Conservation (phyloP, 2,329 filamentous ascomycete species). For the Cercospora brassicicola region DNA sequence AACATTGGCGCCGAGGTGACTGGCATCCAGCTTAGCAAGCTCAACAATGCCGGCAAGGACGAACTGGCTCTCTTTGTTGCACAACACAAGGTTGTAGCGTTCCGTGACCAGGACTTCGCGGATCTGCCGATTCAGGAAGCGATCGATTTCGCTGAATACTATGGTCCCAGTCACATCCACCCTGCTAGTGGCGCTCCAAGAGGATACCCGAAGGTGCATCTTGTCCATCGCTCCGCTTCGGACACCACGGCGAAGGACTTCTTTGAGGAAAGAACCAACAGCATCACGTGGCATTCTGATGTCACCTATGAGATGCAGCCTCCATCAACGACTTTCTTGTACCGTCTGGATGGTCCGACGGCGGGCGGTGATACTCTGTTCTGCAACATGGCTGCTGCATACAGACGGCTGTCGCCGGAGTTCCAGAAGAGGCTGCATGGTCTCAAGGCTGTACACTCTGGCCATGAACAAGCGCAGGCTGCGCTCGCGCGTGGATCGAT, state of each 20-base stretch:
- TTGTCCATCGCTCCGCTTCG: conserved; percentile 71
- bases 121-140: conserved; percentile 69
- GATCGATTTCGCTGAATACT: conserved; percentile 70
- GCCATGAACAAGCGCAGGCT: conserved; percentile 72
- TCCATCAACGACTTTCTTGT: conserved; percentile 85
- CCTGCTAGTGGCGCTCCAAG: conserved; percentile 74
- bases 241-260: conserved; percentile 63
- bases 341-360: conserved; percentile 77
- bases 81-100: conserved; percentile 74
- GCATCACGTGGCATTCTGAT: conserved; percentile 83
- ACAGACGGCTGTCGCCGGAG: conserved; percentile 73
- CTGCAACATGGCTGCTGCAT: conserved; percentile 75
- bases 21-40: conserved; percentile 69
- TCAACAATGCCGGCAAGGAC: conserved; percentile 69
- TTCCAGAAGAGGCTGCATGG: conserved; percentile 81
- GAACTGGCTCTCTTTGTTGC: conserved; percentile 74
- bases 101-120: conserved; percentile 69
- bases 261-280: conserved; percentile 68
- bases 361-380: conserved; percentile 82
- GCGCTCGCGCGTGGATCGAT: conserved; percentile 67
- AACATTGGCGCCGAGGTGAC: conserved; percentile 71
- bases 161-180: conserved; percentile 79
- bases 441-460: conserved; percentile 77
- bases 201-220: conserved; percentile 71
- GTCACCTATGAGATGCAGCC: conserved; percentile 86